Evolutionary conservation across 345 rosid genomes (phyloP), one percentile per base, ranked within the genome.

Genomic region (Pugionium dolabratum): DNA sequence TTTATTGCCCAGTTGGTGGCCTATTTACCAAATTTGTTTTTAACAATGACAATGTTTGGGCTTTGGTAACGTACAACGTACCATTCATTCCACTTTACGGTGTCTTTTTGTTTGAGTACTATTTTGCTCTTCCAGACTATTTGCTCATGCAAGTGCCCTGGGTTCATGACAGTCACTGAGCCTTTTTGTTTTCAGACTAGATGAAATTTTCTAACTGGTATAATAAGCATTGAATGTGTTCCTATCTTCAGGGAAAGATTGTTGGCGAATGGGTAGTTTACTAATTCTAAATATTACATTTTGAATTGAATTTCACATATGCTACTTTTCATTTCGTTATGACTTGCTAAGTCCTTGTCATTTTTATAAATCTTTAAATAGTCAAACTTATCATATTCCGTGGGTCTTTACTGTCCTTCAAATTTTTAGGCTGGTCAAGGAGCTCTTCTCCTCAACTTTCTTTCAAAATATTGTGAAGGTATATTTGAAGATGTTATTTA

Each of bases 391-490:
- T 59, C 30, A 4, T 35, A 35, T 36, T 45, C 6, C 37, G 31
- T 44, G 48, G 46, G 28, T 54, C 44, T 44, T 74, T 27, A 62
- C 33, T 68, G 46, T 40, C 37, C 52, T 60, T 80, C 54, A 56
- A 70, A 70, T 50, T 9, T 18, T 35, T 63, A 95, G 99, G 95
- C 96, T 77, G 98, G 95, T 39, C 96, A 91, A 76, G 97, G 99
- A 55, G 93, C 99, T 66, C 86, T 95, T 72, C 83, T 95, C 18
- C 81, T 95, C 72, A 91, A 89, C 71, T 87, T 95, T 74, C 88
- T 91, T 64, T 91, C 99, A 4, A 91, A 87, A 76, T 95, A 91
- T 73, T 83, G 84, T 51, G 98, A 89, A 72, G 99, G 99, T 91
- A 80, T 58, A 44, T 32, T 44, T 66, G 7, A 39, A 57, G 48